Evolutionary conservation across 345 rosid species (phyloP), one percentile per base, ranked within the genome.

Genomic region (Populus nigra): DNA sequence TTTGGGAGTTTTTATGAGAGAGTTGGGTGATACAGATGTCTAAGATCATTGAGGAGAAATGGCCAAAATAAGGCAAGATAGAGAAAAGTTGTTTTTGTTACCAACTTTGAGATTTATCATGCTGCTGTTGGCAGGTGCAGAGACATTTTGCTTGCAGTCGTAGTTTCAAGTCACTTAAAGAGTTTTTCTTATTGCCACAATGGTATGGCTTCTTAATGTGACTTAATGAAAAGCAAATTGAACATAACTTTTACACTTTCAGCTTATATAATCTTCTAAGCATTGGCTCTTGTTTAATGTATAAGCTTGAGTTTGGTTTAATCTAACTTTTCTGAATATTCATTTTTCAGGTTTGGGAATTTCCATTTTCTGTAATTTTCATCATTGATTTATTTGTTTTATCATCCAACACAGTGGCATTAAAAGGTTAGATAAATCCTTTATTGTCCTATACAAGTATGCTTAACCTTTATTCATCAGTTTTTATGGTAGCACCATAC

Each of bases 141-240:
- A 83, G 89, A 89, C 73, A 69, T 89, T 85, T 63, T 88, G 70
- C 84, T 86, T 36, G 89, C 87, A 39, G 77, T 90, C 69, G 77
- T 93, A 22, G 86, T 94, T 82, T 94, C 95, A 43, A 93, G 98
- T 84, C 91, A 89, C 77, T 84, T 88, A 84, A 93, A 90, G 94
- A 84, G 25, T 91, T 81, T 85, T 88, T 75, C 89, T 89, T 72
- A 38, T 89, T 66, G 89, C 92, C 73, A 87, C 88, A 90, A 89
- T 80, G 95, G 97, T 93, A 87, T 55, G 87, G 57, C 68, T 72
- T 81, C 75, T 82, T 11, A 68, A 73, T 31, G 35, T 39, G 27
- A 31, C 50, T 71, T 73, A 13, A 9, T 25, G 18, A 29, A 27
- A 77, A 10, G 53, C 45, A 68, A 8, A 31, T 33, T 36, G 43